Evolutionary conservation across 768 basidiomycete species (phyloP), one percentile per base, ranked within the genome.

Genomic region (Pleurotus cornucopiae): DNA sequence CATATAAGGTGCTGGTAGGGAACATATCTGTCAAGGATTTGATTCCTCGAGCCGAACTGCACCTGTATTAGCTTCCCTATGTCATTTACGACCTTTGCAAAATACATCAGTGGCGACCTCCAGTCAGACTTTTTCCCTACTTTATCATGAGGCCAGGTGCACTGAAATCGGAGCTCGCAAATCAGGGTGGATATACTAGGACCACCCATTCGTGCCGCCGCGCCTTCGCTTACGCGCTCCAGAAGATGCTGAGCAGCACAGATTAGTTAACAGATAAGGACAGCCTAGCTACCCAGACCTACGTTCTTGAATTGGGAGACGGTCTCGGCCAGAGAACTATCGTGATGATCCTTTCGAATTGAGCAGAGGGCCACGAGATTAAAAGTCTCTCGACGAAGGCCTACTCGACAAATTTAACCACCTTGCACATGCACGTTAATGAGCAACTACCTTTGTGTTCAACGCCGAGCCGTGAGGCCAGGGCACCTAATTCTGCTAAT

Each of bases 1-100:
- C 86, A 88, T 26, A 77, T 40, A n/a, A 83, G 66, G 59, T 85
- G 84, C 59, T 82, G 82, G 62, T 84, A 84, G 0, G 74, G 64
- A 11, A 78, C 69, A 37, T 86, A 66, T 55, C 76, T 79, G 20
- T 68, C 58, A 7, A 88, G 63, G 3, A 81, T 64, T 20, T 61
- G 63, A 18, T 60, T 51, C 5, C 66, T 64, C 39, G 70, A 66
- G 7, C 69, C 63, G 37, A 73, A 72, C 23, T 76, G 73, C 7
- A 74, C 54, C 20, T 70, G 63, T 38, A 82, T 66, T 34, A 86
- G 67, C 16, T 71, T 69, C 25, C 71, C 66, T 2, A 75, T 60
- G 4, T 60, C 39, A 54, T 62, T 57, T 5, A 46, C 47, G 16
- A 57, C 39, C 41, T 49, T 48, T 68, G 70, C 14, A 1, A n/a